phyloP scores from a whole-genome alignment of 441 rosid genomes.

The Theobroma grandiflorum region DNA sequence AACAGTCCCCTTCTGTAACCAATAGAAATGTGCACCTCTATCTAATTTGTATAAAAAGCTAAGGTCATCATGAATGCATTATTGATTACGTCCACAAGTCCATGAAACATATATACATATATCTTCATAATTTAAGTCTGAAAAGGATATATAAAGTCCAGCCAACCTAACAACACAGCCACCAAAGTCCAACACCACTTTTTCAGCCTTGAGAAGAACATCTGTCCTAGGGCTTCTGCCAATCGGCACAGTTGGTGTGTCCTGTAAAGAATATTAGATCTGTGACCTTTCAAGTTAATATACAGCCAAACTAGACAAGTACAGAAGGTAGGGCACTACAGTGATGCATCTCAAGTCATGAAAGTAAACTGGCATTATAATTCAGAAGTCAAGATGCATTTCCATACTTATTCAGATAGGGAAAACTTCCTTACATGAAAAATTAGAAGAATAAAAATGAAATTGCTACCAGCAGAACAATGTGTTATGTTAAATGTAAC shows the following conservation, averaged over 20 bases:
- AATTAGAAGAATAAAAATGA: conserved; percentile 2
- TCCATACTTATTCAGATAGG: neutral
- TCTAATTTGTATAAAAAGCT: conserved; percentile 67
- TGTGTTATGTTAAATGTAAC: conserved; percentile 34
- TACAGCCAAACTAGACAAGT: too few species aligned
- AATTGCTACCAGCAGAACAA: conserved; percentile 4
- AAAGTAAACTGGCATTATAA: neutral
- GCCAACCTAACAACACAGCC: conserved; percentile 89
- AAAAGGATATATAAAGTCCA: conserved; percentile 96
- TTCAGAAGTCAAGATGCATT: neutral
- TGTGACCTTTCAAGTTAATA: neutral
- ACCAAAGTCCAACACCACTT: conserved; percentile 67
- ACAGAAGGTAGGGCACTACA: neutral
- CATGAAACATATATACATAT: neutral
- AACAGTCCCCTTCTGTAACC: conserved; percentile 73
- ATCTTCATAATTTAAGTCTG: conserved; percentile 4
- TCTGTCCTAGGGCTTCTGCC: conserved; percentile 92
- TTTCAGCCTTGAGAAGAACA: conserved; percentile 81
- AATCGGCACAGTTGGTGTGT: conserved; percentile 73
- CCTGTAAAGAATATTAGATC: conserved; percentile 51
- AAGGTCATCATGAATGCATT: conserved; percentile 45
- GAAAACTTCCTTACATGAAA: neutral
- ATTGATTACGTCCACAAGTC: conserved; percentile 13
- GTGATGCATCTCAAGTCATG: neutral
- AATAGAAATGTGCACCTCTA: conserved; percentile 88